Conservation (phyloP, 1,284 basidiomycete species). For the Phylloboletellus chloephorus region DNA sequence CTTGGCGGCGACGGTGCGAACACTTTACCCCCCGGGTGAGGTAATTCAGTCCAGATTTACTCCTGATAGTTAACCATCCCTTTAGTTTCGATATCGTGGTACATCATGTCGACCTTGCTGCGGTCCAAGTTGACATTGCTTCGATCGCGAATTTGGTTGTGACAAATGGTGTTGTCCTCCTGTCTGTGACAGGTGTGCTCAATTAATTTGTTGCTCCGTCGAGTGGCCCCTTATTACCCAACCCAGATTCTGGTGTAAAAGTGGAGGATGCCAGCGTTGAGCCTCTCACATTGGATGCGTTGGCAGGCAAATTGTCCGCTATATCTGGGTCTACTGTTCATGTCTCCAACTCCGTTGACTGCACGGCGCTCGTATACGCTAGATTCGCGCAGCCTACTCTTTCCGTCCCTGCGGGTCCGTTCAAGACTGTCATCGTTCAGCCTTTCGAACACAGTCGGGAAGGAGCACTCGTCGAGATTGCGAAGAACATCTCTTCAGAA, state of each 20-base stretch:
- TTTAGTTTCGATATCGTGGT: constrained; percentile 20
- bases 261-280: constrained; percentile 18
- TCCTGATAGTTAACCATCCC: background rate
- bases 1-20: constrained; percentile 4
- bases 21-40: constrained; percentile 15
- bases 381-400: constrained; percentile 16
- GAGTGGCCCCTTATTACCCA: background rate
- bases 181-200: constrained; percentile 21
- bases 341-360: constrained; percentile 10
- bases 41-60: background rate
- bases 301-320: constrained; percentile 12
- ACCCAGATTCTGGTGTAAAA: constrained; percentile 16
- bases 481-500: constrained; percentile 22
- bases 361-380: constrained; percentile 15
- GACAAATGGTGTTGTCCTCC: constrained; percentile 16
- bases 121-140: constrained; percentile 18
- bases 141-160: constrained; percentile 23
- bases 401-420: constrained; percentile 13
- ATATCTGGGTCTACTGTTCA: constrained; percentile 11
- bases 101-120: constrained; percentile 19
- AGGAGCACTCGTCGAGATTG: constrained; percentile 24
- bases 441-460: constrained; percentile 24
- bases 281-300: constrained; percentile 8
- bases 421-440: constrained; percentile 25
- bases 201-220: background rate